A percentile compares a stretch with the other conserved stretches of the same genome.
phyloP scores from a whole-genome alignment of 78 protist genomes.

The Polysphondylium violaceum region DNA sequence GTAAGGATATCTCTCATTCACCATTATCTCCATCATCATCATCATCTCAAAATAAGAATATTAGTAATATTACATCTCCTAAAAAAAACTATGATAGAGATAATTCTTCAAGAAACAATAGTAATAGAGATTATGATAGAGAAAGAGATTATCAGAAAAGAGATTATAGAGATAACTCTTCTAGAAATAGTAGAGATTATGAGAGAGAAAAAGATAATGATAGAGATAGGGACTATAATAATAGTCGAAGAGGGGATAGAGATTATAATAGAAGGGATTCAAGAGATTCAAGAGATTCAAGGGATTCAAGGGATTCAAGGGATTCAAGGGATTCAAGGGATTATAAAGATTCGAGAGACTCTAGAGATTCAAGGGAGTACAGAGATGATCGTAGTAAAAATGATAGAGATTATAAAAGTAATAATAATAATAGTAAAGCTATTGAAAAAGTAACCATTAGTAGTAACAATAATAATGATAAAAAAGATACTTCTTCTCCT shows the following conservation, averaged over 20 bases:
- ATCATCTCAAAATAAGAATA: background rate
- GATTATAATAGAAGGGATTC: conserved; percentile 2
- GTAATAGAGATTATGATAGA: background rate
- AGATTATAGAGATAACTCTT: conserved; percentile 12
- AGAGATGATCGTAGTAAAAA: background rate
- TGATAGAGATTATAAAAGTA: conserved; percentile 20
- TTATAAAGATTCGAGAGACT: conserved; percentile 2
- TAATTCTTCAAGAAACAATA: conserved; percentile 4
- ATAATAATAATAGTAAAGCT: background rate
- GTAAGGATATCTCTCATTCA: background rate
- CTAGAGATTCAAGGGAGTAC: background rate
- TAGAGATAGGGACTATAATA: background rate
- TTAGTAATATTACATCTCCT: background rate
- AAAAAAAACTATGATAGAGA: conserved; percentile 1
- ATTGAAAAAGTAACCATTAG: background rate
- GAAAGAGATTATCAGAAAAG: too few species aligned
- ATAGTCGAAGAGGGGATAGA: background rate
- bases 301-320: background rate
- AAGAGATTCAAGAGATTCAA: background rate
- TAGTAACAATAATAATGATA: background rate
- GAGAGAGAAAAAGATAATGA: conserved; percentile 33
- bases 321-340: background rate
- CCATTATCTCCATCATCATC: background rate
- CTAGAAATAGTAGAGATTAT: background rate
- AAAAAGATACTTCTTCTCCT: too few species aligned